Conservation (phyloP, 148 eudicot species). For the Arbutus unedo region DNA sequence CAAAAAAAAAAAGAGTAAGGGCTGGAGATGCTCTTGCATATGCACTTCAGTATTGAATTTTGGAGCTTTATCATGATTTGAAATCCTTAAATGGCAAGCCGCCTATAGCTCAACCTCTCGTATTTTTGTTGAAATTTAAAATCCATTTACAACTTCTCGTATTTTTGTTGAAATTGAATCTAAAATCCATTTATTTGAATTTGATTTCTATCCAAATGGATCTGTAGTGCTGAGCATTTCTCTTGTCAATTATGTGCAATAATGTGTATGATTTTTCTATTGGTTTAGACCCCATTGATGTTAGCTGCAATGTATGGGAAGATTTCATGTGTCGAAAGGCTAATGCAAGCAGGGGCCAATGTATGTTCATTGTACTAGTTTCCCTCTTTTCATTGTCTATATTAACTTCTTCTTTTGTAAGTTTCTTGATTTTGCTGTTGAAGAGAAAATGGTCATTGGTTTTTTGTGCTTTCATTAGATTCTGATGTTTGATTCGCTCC, state of each 20-base stretch:
- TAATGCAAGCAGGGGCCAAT: constrained; percentile 34
- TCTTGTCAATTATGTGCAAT: background rate
- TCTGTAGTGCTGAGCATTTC: background rate
- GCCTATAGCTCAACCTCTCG: background rate
- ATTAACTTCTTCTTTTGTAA: background rate
- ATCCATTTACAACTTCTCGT: background rate
- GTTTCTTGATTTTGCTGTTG: background rate
- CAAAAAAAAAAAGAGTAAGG: no score
- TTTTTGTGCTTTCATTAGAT: constrained; percentile 21
- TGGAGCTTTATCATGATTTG: background rate
- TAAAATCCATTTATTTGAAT: background rate
- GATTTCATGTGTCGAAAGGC: constrained; percentile 30
- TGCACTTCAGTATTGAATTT: background rate
- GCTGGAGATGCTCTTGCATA: no score
- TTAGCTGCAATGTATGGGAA: constrained; percentile 34
- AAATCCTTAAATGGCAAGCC: background rate
- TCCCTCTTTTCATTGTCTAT: background rate
- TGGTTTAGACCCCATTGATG: constrained; percentile 31
- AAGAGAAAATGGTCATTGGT: constrained; percentile 6
- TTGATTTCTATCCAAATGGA: background rate
- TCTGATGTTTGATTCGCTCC: constrained; percentile 28
- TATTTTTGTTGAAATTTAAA: background rate
- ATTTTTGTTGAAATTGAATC: background rate
- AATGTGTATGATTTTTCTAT: background rate
- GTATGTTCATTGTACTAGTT: constrained; percentile 11